Evolutionary conservation across 2,329 filamentous ascomycete genomes (phyloP).

Genomic region (Geosmithia flava): DNA sequence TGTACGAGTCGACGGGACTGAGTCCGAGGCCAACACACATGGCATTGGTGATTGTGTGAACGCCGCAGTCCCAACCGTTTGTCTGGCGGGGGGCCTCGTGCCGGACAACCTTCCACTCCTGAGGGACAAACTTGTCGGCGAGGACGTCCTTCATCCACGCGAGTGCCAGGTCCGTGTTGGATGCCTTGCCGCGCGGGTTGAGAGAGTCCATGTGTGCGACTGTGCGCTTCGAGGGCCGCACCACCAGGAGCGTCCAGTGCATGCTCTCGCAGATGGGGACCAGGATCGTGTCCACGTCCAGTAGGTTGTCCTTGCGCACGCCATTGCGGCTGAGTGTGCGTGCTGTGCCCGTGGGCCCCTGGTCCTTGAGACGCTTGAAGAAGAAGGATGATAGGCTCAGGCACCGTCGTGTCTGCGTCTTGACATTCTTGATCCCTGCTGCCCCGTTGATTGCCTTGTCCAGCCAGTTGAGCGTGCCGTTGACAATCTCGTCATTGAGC

Average conservation of each 20-base stretch:
- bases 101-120: slow-evolving; percentile 47
- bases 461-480: slow-evolving; percentile 50
- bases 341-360: slow-evolving; percentile 33
- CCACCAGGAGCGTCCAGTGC: slow-evolving; percentile 63
- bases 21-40: slow-evolving; percentile 46
- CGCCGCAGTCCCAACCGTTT: slow-evolving; percentile 66
- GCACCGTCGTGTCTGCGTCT: slow-evolving; percentile 40
- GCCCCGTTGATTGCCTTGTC: slow-evolving; percentile 45
- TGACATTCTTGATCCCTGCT: slow-evolving; percentile 36
- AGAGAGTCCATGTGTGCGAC: slow-evolving; percentile 63
- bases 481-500: slow-evolving; percentile 70
- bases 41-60: slow-evolving; percentile 63
- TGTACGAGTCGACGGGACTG: slow-evolving; percentile 35
- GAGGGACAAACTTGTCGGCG: slow-evolving; percentile 33
- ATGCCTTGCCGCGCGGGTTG: slow-evolving; percentile 22
- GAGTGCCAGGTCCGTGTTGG: slow-evolving; percentile 28
- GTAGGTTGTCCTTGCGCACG: slow-evolving; percentile 46
- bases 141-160: slow-evolving; percentile 48
- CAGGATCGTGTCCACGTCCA: slow-evolving; percentile 54
- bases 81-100: slow-evolving; percentile 42
- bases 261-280: slow-evolving; percentile 52
- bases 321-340: slow-evolving; percentile 45
- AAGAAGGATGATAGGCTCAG: slow-evolving; percentile 56
- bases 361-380: slow-evolving; percentile 39
- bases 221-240: slow-evolving; percentile 46